phyloP scores from a whole-genome alignment of 768 basidiomycete species.

The Serpula lacrymans region DNA sequence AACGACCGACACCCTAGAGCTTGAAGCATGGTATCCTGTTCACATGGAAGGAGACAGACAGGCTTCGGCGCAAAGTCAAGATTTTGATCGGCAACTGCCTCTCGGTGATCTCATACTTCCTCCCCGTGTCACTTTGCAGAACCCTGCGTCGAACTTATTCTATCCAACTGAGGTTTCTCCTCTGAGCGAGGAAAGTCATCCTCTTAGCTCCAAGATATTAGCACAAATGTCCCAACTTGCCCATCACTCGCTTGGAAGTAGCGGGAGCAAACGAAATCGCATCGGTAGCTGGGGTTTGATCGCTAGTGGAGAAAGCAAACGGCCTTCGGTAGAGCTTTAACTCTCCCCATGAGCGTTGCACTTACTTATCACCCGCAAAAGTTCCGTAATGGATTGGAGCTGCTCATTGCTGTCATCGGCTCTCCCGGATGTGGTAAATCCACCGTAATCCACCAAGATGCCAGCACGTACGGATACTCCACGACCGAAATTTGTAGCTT shows the following conservation, averaged over 20 bases:
- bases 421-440: slow-evolving; percentile 81
- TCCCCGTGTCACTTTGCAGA: too few relatives aligned
- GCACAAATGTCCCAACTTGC: too few relatives aligned
- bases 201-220: too few relatives aligned
- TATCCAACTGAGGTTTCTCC: too few relatives aligned
- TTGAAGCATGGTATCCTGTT: too few relatives aligned
- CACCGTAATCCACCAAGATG: slow-evolving; percentile 71
- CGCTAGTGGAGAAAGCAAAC: slow-evolving; percentile 7
- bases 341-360: too few relatives aligned
- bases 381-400: slow-evolving; percentile 24
- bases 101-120: slow-evolving; percentile 65
- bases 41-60: slow-evolving; percentile 43
- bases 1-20: slow-evolving; percentile 42
- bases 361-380: slow-evolving; percentile 12
- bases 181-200: too few relatives aligned
- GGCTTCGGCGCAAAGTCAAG: slow-evolving; percentile 46
- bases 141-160: too few relatives aligned
- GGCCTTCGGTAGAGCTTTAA: too few relatives aligned
- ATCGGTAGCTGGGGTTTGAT: slow-evolving; percentile 59
- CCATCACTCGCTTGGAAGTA: too few relatives aligned
- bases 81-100: slow-evolving; percentile 38
- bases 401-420: slow-evolving; percentile 79
- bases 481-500: slow-evolving; percentile 34
- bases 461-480: slow-evolving; percentile 51
- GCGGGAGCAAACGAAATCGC: too few relatives aligned